phyloP scores from a whole-genome alignment of 305 asterid species.

The Fraxinus albicans region DNA sequence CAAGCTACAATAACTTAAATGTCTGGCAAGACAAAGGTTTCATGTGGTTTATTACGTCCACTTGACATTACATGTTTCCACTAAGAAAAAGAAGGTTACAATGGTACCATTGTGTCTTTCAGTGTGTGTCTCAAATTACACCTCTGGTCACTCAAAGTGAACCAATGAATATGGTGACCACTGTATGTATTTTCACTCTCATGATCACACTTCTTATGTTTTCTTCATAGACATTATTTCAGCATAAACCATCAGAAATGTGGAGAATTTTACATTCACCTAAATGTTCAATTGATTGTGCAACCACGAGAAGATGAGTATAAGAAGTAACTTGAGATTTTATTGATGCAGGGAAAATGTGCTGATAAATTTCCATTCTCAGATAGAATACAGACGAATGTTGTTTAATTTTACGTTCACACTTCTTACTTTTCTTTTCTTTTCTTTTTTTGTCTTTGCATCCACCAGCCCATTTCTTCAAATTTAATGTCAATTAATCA shows the following conservation, averaged over 20 bases:
- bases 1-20: neutral
- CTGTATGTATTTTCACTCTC: neutral
- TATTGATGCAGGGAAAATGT: neutral
- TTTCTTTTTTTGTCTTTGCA: neutral
- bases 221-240: neutral
- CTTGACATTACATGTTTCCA: neutral
- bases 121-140: neutral
- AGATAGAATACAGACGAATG: neutral
- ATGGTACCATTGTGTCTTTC: neutral
- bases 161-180: neutral
- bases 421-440: neutral
- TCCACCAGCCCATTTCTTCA: neutral
- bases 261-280: neutral
- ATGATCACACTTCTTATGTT: neutral
- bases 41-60: neutral
- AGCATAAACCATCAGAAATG: neutral
- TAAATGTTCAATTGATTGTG: neutral
- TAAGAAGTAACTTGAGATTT: neutral
- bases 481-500: neutral
- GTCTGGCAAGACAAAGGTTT: neutral
- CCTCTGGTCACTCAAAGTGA: neutral
- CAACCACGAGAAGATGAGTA: neutral
- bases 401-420: no score
- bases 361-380: neutral
- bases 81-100: neutral